phyloP scores from a whole-genome alignment of 2,329 filamentous ascomycete genomes.

The Botrytis fabae region DNA sequence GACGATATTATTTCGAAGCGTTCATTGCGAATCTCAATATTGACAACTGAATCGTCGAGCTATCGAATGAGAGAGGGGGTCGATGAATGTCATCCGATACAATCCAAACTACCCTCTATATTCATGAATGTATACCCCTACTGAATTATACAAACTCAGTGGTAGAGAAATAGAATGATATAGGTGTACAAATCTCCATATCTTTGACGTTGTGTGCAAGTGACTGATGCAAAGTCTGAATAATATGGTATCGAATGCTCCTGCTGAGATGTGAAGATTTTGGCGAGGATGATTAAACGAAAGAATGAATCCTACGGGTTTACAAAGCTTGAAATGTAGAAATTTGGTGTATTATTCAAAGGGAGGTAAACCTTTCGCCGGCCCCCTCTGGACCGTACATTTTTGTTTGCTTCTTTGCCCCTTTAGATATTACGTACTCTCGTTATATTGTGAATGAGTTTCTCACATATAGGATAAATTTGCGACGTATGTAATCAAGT shows the following conservation, averaged over 20 bases:
- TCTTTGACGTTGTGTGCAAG: background rate
- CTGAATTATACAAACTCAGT: background rate
- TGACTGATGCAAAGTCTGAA: background rate
- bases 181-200: fast-evolving
- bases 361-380: too few species aligned
- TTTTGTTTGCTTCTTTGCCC: background rate
- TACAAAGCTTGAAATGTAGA: too few species aligned
- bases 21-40: too few species aligned
- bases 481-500: background rate
- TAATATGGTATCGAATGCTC: background rate
- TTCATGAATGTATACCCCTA: background rate
- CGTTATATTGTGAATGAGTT: background rate
- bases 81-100: background rate
- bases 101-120: background rate
- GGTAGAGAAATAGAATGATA: background rate
- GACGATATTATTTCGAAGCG: background rate
- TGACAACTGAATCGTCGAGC: too few species aligned
- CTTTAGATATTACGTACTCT: background rate
- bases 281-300: too few species aligned
- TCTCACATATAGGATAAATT: fast-evolving
- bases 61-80: background rate
- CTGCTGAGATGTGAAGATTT: too few species aligned
- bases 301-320: too few species aligned
- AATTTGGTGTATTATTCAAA: too few species aligned
- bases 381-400: too few species aligned